A percentile compares a stretch with the other conserved stretches of the same genome.
phyloP scores from a whole-genome alignment of 768 basidiomycete species.

The Lepiota venenata region DNA sequence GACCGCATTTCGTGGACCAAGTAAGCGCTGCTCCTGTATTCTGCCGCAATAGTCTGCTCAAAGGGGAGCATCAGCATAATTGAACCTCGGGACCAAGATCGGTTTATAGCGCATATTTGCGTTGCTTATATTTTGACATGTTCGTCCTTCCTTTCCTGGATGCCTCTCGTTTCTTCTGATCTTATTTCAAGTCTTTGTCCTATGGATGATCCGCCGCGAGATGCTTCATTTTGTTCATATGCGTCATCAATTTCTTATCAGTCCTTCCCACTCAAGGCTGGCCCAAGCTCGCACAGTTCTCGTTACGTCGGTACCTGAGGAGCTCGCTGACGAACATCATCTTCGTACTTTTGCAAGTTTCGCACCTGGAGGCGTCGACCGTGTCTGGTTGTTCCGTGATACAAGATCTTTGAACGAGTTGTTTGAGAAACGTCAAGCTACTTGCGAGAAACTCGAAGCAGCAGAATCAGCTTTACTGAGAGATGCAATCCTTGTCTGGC shows the following conservation, averaged over 20 bases:
- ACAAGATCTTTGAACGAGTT: slow-evolving; percentile 39
- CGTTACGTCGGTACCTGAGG: slow-evolving; percentile 58
- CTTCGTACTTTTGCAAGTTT: slow-evolving; percentile 54
- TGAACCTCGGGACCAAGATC: slow-evolving; percentile 31
- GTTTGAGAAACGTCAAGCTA: slow-evolving; percentile 42
- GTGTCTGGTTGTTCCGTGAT: slow-evolving; percentile 66
- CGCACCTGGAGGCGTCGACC: slow-evolving; percentile 66
- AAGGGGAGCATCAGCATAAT: slow-evolving; percentile 27
- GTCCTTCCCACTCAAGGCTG: slow-evolving; percentile 51
- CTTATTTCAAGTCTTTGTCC: slow-evolving; percentile 45
- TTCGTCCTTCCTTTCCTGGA: slow-evolving; percentile 23
- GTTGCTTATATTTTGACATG: slow-evolving; percentile 48
- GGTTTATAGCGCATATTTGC: slow-evolving; percentile 56
- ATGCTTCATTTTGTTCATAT: slow-evolving; percentile 54
- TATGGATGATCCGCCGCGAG: slow-evolving; percentile 57
- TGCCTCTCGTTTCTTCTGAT: background rate
- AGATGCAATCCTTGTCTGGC: slow-evolving; percentile 36
- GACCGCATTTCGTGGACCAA: slow-evolving; percentile 49
- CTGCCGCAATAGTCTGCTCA: background rate
- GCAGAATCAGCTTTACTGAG: slow-evolving; percentile 49
- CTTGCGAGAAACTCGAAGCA: slow-evolving; percentile 51
- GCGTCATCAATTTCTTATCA: slow-evolving; percentile 57
- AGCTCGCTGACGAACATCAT: slow-evolving; percentile 44
- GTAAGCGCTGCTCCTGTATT: slow-evolving; percentile 26
- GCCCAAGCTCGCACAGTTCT: slow-evolving; percentile 70